phyloP scores from a whole-genome alignment of 129 eudicot species.

The Escallonia herrerae region DNA sequence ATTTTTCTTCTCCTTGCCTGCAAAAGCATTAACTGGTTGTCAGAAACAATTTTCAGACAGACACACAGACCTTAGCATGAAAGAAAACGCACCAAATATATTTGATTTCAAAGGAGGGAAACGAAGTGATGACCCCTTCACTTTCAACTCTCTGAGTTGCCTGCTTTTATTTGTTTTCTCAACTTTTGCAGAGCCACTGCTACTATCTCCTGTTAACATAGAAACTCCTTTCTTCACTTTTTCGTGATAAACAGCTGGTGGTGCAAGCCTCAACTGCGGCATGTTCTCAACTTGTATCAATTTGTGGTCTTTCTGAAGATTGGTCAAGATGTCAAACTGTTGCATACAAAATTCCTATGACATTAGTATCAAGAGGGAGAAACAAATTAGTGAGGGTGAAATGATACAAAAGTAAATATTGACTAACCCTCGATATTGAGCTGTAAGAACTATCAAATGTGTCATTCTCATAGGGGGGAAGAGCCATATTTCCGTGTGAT shows the following conservation, averaged over 20 bases:
- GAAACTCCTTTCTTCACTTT: conserved; percentile 69
- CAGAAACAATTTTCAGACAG: neutral
- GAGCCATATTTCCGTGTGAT: conserved; percentile 33
- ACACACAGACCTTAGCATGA: neutral
- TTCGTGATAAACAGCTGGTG: conserved; percentile 95
- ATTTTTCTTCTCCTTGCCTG: conserved; percentile 52
- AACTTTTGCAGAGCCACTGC: conserved; percentile 28
- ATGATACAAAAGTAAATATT: neutral
- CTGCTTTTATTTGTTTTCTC: conserved; percentile 35
- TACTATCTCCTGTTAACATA: conserved; percentile 38
- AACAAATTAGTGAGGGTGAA: neutral
- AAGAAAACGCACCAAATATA: conserved; percentile 60
- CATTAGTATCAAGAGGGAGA: conserved; percentile 14
- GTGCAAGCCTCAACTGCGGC: conserved; percentile 88
- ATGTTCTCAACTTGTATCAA: conserved; percentile 50
- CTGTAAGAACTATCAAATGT: conserved; percentile 33
- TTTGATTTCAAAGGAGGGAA: conserved; percentile 79
- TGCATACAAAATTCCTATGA: conserved; percentile 19
- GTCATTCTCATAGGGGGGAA: conserved; percentile 53
- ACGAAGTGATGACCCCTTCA: conserved; percentile 58
- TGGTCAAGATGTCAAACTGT: conserved; percentile 84
- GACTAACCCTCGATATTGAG: conserved; percentile 66
- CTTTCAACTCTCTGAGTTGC: conserved; percentile 50
- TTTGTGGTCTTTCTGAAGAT: conserved; percentile 55
- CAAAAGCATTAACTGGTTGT: conserved; percentile 1